Evolutionary conservation across 2,329 filamentous ascomycete species (phyloP), one percentile per base, ranked within the genome.

Genomic region (Ceratocystis albifundus): DNA sequence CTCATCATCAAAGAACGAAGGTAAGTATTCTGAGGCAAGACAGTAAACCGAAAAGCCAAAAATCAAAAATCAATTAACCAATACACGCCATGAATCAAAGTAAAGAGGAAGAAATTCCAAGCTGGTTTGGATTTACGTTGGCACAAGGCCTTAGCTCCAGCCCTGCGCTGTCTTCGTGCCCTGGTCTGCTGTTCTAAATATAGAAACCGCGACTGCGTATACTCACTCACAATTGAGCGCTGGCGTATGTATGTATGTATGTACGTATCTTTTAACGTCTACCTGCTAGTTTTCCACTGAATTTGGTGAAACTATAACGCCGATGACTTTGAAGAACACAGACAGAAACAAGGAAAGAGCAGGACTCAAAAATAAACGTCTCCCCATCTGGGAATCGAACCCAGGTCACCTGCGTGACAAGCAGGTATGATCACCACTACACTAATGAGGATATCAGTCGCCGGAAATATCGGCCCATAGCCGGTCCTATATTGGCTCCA

Each of bases 371-470:
- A 30, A 62, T 45, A 30, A 10, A 4, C 44, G 36, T 20, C 66
- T 68, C 66, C 66, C 63, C 63, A 68, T 65, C 66, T 67, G 66
- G 66, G 66, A 67, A 67, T 67, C 66, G 55, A 67, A 67, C 62
- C 62, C 62, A 65, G 66, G 66, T 67, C 66, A 67, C 62, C 66
- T 67, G 66, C 66, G 66, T 67, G 66, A 67, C 62, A 67, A 67
- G 66, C 62, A 67, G 62, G 62, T 67, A 64, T 67, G 61, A 67
- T 67, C 61, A 67, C 66, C 62, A 67, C 66, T 67, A 67, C 62
- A 67, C 66, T 67, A 67, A 62, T 67, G 50, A 67, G 62, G 62
- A 67, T 36, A 28, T 48, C 5, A 0, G 45, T 44, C 30, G 50
- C 53, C n/a, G 46, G 10, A 32, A 53, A 15, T 1, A 4, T 0